Conservation (phyloP, 2,329 filamentous ascomycete genomes). For the Onygena corvina region DNA sequence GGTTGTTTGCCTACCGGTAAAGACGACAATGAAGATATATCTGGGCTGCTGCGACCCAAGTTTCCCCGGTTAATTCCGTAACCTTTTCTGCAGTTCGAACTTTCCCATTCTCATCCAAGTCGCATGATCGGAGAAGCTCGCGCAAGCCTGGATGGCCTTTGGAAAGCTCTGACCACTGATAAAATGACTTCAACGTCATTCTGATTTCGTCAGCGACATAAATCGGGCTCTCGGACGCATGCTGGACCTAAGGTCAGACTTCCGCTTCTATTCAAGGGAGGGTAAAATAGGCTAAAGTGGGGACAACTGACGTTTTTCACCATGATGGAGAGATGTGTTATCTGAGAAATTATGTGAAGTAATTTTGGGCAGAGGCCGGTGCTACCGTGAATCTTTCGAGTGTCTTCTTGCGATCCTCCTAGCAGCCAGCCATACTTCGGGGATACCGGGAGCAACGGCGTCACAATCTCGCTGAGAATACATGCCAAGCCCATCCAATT, state of each 20-base stretch:
- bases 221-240: not conserved
- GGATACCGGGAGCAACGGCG: not conserved
- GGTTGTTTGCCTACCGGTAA: conserved; percentile 7
- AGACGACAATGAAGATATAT: conserved; percentile 16
- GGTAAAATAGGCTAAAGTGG: not conserved
- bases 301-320: not conserved
- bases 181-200: conserved; percentile 9
- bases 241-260: not conserved
- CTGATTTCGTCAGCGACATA: conserved; percentile 9
- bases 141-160: conserved; percentile 6
- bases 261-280: no score
- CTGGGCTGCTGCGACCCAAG: conserved; percentile 13
- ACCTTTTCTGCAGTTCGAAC: conserved; percentile 9
- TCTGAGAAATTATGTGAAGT: conserved; percentile 15
- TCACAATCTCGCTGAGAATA: conserved; percentile 1
- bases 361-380: conserved; percentile 13
- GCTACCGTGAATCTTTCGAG: conserved; percentile 12
- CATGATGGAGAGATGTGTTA: conserved; percentile 10
- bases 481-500: conserved; percentile 6
- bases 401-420: conserved; percentile 10
- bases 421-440: conserved; percentile 8
- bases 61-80: conserved; percentile 13
- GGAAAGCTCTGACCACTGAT: conserved; percentile 14
- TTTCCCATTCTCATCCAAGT: conserved; percentile 10
- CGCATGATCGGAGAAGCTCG: conserved; percentile 12